A percentile compares a stretch with the other conserved stretches of the same genome.
Evolutionary conservation across 2,329 filamentous ascomycete species (phyloP).

Genomic region (Venturia effusa): DNA sequence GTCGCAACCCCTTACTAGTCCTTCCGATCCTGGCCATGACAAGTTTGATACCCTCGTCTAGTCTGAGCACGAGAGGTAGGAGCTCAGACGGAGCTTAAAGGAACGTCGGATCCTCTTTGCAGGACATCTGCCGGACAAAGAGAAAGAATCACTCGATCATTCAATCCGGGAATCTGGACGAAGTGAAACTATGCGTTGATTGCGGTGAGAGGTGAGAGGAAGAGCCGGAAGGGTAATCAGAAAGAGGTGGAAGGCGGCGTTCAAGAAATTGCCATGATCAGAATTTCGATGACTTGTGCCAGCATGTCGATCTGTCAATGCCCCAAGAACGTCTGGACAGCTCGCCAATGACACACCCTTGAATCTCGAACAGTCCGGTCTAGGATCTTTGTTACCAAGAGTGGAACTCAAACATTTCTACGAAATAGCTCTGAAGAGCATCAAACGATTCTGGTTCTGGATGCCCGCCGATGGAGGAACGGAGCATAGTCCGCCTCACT

Average conservation of each 20-base stretch:
- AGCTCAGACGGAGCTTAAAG: not conserved
- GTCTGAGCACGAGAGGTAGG: not conserved
- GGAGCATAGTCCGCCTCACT: not conserved
- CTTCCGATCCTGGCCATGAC: not conserved
- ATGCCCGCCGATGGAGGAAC: not conserved
- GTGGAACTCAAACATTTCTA: not conserved
- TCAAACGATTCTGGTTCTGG: not conserved
- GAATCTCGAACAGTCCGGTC: too few species aligned
- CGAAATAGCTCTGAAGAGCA: not conserved
- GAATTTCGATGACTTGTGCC: not conserved
- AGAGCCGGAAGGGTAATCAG: not conserved
- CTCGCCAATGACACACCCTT: not conserved
- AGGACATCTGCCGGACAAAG: not conserved
- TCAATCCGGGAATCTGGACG: too few species aligned
- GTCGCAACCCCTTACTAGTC: slow-evolving; percentile 2
- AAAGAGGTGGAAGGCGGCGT: not conserved
- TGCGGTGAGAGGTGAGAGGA: not conserved
- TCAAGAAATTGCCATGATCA: not conserved
- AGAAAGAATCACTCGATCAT: not conserved
- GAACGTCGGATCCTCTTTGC: not conserved
- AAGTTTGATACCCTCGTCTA: not conserved
- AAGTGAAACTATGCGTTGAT: not conserved
- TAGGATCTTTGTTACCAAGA: not conserved
- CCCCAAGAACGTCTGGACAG: not conserved
- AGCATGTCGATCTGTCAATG: not conserved